These are phyloP conservation scores for Trichoderma cornu-damae DNA, from an alignment of 2,329 filamentous ascomycete species.

Conservation along the genomic window DNA sequence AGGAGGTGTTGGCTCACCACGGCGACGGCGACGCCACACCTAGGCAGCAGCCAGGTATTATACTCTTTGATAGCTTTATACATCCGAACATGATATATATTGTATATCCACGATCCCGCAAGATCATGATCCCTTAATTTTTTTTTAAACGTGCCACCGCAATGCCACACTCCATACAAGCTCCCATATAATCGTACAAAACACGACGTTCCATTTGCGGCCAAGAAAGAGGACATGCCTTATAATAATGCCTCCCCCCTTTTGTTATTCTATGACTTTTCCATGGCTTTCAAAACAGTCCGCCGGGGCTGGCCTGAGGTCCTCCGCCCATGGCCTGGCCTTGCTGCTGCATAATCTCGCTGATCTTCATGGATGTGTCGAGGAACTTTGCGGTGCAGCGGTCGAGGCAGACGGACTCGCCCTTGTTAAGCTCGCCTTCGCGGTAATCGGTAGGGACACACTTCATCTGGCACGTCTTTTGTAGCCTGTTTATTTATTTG, in stretches of 20 bases:
- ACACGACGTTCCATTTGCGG: background rate
- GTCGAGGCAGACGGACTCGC: conserved; percentile 96
- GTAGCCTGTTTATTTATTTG: conserved; percentile 70
- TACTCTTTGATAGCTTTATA: conserved; percentile 23
- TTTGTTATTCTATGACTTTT: background rate
- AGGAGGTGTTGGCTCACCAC: conserved; percentile 22
- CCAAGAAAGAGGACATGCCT: background rate
- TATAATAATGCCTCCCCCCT: background rate
- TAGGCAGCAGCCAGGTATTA: conserved; percentile 10
- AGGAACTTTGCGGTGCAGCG: conserved; percentile 98
- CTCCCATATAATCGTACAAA: conserved; percentile 17
- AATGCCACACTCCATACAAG: background rate
- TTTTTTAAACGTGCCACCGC: background rate
- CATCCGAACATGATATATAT: conserved; percentile 22
- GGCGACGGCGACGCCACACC: conserved; percentile 23
- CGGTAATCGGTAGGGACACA: conserved; percentile 91
- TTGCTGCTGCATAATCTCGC: conserved; percentile 91
- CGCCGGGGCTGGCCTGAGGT: conserved; percentile 31
- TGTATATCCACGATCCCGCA: conserved; percentile 17
- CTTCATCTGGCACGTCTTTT: conserved; percentile 86
- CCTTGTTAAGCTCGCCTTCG: conserved; percentile 96
- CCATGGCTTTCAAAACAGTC: conserved; percentile 28
- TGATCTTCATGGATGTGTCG: conserved; percentile 96
- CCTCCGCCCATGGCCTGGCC: conserved; percentile 62
- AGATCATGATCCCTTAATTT: background rate